Conservation (phyloP, 768 basidiomycete genomes). For the Podaxis sp. region DNA sequence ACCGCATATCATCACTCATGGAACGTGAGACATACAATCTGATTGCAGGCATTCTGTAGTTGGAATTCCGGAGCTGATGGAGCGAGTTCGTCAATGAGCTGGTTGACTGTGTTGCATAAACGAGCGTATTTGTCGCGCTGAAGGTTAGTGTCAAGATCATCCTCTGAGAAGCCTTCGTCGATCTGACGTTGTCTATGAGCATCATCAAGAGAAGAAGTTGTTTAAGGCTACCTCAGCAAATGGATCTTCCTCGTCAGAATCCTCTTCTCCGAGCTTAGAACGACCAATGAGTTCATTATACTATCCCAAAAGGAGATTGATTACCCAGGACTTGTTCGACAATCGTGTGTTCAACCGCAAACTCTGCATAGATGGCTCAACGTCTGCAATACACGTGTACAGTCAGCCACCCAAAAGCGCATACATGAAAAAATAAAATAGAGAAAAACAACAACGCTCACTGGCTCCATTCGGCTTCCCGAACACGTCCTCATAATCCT, state of each 20-base stretch:
- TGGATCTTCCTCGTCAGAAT: slow-evolving; percentile 91
- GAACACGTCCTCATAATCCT: slow-evolving; percentile 96
- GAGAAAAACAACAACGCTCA: slow-evolving; percentile 35
- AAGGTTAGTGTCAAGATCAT: slow-evolving; percentile 89
- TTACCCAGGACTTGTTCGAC: slow-evolving; percentile 89
- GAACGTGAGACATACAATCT: slow-evolving; percentile 59
- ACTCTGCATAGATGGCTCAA: slow-evolving; percentile 67
- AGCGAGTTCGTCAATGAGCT: slow-evolving; percentile 83
- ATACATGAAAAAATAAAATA: background rate
- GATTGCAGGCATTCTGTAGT: slow-evolving; percentile 82
- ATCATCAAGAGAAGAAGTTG: slow-evolving; percentile 7
- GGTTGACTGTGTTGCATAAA: slow-evolving; percentile 76
- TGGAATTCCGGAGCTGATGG: slow-evolving; percentile 82
- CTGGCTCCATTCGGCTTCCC: slow-evolving; percentile 70
- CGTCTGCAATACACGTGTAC: slow-evolving; percentile 30
- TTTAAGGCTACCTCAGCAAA: slow-evolving; percentile 75
- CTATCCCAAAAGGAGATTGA: slow-evolving; percentile 1
- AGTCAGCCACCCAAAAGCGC: background rate
- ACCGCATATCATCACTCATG: background rate
- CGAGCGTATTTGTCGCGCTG: slow-evolving; percentile 93
- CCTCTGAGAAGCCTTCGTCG: slow-evolving; percentile 90
- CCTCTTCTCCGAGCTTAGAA: slow-evolving; percentile 71
- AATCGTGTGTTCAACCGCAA: slow-evolving; percentile 83
- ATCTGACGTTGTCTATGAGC: slow-evolving; percentile 46
- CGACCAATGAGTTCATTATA: background rate